These are phyloP conservation scores for Plantago lanceolata DNA, from an alignment of 305 asterid genomes.

Conservation along the genomic window DNA sequence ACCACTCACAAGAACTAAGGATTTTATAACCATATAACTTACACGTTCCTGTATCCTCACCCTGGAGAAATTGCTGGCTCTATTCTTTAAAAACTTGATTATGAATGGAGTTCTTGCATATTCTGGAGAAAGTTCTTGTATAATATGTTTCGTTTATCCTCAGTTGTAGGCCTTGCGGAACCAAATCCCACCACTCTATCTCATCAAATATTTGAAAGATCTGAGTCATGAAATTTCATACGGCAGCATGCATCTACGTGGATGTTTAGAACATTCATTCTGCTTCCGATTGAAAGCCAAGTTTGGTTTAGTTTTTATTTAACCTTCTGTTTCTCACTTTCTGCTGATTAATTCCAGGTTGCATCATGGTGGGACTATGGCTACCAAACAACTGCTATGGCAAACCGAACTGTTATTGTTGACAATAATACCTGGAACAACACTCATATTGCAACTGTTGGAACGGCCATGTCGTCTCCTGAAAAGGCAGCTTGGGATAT, in stretches of 20 bases:
- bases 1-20: no score
- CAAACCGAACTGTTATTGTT: slow-evolving; percentile 96
- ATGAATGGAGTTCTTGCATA: no score
- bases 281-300: slow-evolving; percentile 28
- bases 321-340: slow-evolving; percentile 16
- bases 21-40: no score
- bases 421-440: slow-evolving; percentile 98
- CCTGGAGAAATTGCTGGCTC: no score
- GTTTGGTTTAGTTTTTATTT: neutral
- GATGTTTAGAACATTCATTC: neutral
- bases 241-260: neutral
- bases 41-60: no score
- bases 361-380: slow-evolving; percentile 99
- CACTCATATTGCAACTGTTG: slow-evolving; percentile 98
- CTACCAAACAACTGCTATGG: slow-evolving; percentile 99
- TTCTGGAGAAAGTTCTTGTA: no score
- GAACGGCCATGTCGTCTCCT: slow-evolving; percentile 99
- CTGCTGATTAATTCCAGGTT: slow-evolving; percentile 51
- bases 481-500: slow-evolving; percentile 99
- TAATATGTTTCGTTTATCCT: neutral
- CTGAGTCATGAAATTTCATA: neutral
- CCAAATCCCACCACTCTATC: neutral
- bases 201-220: neutral
- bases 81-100: no score
- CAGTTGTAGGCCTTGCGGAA: neutral